Evolutionary conservation across 192 early-diverging fungal genomes (phyloP).

Genomic region (Entomortierella lignicola): DNA sequence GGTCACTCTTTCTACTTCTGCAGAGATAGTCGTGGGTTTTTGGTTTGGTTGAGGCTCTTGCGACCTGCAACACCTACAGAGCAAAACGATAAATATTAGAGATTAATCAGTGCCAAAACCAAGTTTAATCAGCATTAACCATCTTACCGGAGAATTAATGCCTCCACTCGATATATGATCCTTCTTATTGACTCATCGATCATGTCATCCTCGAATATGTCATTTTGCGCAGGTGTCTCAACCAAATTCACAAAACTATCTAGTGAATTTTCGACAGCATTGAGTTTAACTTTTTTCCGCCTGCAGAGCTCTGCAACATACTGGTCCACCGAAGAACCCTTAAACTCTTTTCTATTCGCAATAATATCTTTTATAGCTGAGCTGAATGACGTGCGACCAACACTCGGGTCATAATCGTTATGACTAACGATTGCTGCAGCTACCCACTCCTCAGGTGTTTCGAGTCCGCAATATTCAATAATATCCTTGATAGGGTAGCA

Average conservation of each 20-base stretch:
- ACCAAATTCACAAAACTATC: conserved; percentile 23
- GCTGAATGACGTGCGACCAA: conserved; percentile 23
- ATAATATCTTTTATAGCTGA: conserved; percentile 13
- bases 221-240: conserved; percentile 2
- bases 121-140: conserved; percentile 12
- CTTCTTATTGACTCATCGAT: conserved; percentile 26
- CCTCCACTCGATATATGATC: conserved; percentile 24
- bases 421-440: conserved; percentile 25
- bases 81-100: conserved; percentile 9
- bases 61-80: not conserved
- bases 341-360: conserved; percentile 9
- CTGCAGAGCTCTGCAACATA: conserved; percentile 27
- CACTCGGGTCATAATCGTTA: conserved; percentile 29
- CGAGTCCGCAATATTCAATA: conserved; percentile 16
- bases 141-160: conserved; percentile 18
- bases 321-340: conserved; percentile 2
- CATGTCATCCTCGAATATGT: conserved; percentile 1
- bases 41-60: conserved; percentile 10
- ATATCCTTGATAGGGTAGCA: conserved; percentile 17
- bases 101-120: conserved; percentile 8
- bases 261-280: conserved; percentile 10
- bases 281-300: conserved; percentile 9
- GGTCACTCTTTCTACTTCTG: not conserved
- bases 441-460: conserved; percentile 26
- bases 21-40: conserved; percentile 8